Base-by-base conservation (phyloP, 2,329 filamentous ascomycete genomes). In the Diaporthe vaccinii region DNA sequence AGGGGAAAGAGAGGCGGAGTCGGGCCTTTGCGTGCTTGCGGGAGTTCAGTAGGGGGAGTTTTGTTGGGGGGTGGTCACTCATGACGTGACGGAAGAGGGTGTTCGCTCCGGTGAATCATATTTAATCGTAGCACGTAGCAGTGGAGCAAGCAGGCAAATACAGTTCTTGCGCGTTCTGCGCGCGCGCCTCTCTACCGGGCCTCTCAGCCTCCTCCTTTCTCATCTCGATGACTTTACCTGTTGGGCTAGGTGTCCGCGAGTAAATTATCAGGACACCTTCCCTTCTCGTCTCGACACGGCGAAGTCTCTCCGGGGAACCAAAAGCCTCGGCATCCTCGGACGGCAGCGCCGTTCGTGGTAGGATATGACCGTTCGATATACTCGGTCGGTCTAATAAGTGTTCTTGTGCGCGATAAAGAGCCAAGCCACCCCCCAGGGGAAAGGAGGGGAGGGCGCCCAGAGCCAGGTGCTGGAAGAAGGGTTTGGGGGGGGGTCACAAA, bases 361-460 rank as follows among this genome's bases (percentile, higher is more conserved):
- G 28, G 34, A 67, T 51, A 51, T 67, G 17, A 34, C 62, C 44
- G 44, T 34, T 67, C 62, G 46, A 51, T 53, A 53, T 53, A 41
- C 65, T 68, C 46, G 65, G 65, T 22, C 65, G 28, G 46, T 41
- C 28, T 41, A 39, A 14, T 39, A 53, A 9, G 28, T 41, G 31
- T 68, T 53, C 25, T 31, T 51, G 46, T 68, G 34, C 46, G 15
- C 46, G 17, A 53, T 39, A 39, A 6, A 49, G 34, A 34, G 44
- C 62, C 62, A 68, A 68, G 65, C 46, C 46, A 68, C 46, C 65
- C 65, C 65, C 65, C 31, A 51, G 65, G 31, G 46, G 65, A 53
- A 53, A 51, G 46, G 65, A 68, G 65, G 46, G 46, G 44, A 68
- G 62, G 31, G 46, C 22, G 46, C 46, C 46, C 65, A 68, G 31